Conservation (phyloP, 768 basidiomycete genomes). For the Pisolithus sp. region DNA sequence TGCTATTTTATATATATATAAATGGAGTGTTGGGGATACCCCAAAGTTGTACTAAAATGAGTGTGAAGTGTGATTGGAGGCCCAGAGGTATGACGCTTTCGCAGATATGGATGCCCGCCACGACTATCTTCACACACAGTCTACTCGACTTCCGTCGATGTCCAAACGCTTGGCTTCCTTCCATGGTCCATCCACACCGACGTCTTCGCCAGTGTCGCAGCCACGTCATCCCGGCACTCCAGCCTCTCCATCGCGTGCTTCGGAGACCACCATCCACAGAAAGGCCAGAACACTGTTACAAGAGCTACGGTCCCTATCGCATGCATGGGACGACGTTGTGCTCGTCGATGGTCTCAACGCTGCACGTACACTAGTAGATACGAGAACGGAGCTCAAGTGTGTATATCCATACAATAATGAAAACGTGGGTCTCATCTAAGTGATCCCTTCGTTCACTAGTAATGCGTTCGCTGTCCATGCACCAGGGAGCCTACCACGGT, state of each 20-base stretch:
- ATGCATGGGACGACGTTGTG: slow-evolving; percentile 82
- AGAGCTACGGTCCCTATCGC: slow-evolving; percentile 55
- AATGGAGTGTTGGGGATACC: no score
- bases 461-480: slow-evolving; percentile 58
- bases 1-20: no score
- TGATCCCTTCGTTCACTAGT: slow-evolving; percentile 29
- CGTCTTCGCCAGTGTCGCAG: slow-evolving; percentile 53
- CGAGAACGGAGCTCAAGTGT: slow-evolving; percentile 82
- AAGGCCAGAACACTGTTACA: slow-evolving; percentile 63
- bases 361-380: slow-evolving; percentile 64
- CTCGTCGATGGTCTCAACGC: slow-evolving; percentile 73
- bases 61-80: no score
- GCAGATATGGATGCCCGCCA: no score
- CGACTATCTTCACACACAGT: no score
- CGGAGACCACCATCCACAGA: slow-evolving; percentile 77
- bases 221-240: slow-evolving; percentile 32
- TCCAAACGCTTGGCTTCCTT: slow-evolving; percentile 67
- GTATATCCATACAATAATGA: slow-evolving; percentile 20
- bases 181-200: slow-evolving; percentile 71
- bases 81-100: no score
- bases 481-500: slow-evolving; percentile 45
- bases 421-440: not conserved
- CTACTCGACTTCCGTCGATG: slow-evolving; percentile 24
- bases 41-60: no score
- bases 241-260: slow-evolving; percentile 36